Evolutionary conservation across 2,329 filamentous ascomycete genomes (phyloP), one percentile per base, ranked within the genome.

Genomic region (Paecilomyces fulvus): DNA sequence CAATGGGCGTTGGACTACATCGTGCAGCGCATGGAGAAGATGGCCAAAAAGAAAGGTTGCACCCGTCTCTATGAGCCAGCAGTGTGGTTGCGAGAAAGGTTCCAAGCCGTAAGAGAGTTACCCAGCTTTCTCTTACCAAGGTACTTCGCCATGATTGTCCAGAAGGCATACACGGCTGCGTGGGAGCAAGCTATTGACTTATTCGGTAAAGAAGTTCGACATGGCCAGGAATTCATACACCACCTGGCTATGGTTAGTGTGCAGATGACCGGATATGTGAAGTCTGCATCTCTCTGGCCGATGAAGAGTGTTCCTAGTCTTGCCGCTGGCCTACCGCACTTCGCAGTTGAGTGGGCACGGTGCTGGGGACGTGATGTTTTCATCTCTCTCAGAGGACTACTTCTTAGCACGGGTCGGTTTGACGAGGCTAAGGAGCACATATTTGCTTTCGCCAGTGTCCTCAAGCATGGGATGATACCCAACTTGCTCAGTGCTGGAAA

Each of bases 301-400:
- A 82, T 86, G 62, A 92, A 90, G 70, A 77, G 83, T 20, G 91
- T 96, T 0, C 90, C 92, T 1, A 92, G 88, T 52, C 80, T 99
- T 63, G 92, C 94, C 17, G 94, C 94, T 30, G 94, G 94, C 14
- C 77, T 99, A 51, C 94, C 94, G 33, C 94, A 99, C 73, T 99
- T 99, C 68, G 84, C 94, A 0, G 87, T 89, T 8, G 87, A 91
- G 65, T 99, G 94, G 92, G 92, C 92, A 52, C 84, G 94, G 65
- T 96, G 92, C 73, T 99, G 94, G 94, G 94, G 95, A 7, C 87
- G 94, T 56, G 94, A 99, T 71, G 90, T 96, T 11, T 97, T 96
- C 72, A 99, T 99, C 61, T 94, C 94, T 12, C 83, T 96, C 46
- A 87, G 94, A 53, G 94, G 94, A 49, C 79, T 99, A n/a, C 90